phyloP scores from a whole-genome alignment of 768 basidiomycete genomes.

The Amanita molliuscula region DNA sequence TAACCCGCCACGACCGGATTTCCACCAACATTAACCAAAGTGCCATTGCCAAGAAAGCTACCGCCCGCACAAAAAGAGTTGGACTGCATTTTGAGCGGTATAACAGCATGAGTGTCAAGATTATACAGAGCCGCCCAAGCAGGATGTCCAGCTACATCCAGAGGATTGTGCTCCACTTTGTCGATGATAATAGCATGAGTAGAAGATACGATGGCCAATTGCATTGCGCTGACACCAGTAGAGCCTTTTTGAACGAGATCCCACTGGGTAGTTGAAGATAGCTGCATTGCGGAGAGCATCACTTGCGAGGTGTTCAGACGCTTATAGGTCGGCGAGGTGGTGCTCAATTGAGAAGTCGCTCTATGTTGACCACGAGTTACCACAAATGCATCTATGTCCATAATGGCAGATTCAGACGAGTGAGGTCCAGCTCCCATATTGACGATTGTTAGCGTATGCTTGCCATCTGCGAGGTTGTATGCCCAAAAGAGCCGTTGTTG shows the following conservation, averaged over 20 bases:
- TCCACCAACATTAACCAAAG: slow-evolving; percentile 70
- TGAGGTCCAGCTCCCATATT: slow-evolving; percentile 37
- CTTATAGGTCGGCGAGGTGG: not conserved
- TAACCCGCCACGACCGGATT: slow-evolving; percentile 62
- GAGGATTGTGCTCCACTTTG: slow-evolving; percentile 81
- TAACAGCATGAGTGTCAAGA: slow-evolving; percentile 49
- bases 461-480: slow-evolving; percentile 37
- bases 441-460: slow-evolving; percentile 56
- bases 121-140: slow-evolving; percentile 77
- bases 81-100: slow-evolving; percentile 54
- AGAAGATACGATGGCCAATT: slow-evolving; percentile 55
- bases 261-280: slow-evolving; percentile 30
- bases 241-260: slow-evolving; percentile 51
- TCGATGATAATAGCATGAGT: slow-evolving; percentile 67
- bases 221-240: slow-evolving; percentile 76
- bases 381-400: slow-evolving; percentile 59
- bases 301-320: not conserved
- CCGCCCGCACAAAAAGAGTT: slow-evolving; percentile 88
- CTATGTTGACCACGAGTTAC: slow-evolving; percentile 35
- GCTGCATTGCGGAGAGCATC: not conserved
- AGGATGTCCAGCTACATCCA: slow-evolving; percentile 63
- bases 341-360: not conserved
- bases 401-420: slow-evolving; percentile 21
- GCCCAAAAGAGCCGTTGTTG: slow-evolving; percentile 62
- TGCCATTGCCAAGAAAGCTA: slow-evolving; percentile 67